A percentile compares a stretch with the other conserved stretches of the same genome.
phyloP scores from a whole-genome alignment of 495 filamentous ascomycete species.

The Penicillium tannophilum region DNA sequence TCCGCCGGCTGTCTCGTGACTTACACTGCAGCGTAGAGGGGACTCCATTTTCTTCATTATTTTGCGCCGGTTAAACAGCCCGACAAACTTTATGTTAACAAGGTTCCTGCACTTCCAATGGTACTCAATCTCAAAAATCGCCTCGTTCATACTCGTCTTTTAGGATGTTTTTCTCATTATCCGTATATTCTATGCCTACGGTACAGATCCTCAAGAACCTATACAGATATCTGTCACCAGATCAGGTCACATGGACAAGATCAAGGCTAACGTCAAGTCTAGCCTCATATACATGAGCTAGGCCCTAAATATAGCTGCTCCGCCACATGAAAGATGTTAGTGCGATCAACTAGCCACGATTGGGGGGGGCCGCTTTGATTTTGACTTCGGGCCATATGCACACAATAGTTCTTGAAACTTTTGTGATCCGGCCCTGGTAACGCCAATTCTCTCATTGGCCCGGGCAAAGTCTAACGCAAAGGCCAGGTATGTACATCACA shows the following conservation, averaged over 20 bases:
- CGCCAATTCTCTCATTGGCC: conserved; percentile 5
- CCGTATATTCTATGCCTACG: background rate
- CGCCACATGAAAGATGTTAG: background rate
- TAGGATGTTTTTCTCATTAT: background rate
- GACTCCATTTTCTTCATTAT: background rate
- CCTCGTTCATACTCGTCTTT: background rate
- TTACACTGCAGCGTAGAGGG: background rate
- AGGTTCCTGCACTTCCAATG: background rate
- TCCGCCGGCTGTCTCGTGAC: conserved; percentile 16
- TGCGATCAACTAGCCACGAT: background rate
- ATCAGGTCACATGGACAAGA: background rate
- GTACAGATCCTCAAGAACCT: background rate
- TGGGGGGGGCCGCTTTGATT: background rate
- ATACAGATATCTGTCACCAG: background rate
- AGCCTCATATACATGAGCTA: background rate
- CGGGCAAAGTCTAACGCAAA: background rate
- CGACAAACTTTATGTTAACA: background rate
- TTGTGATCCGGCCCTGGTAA: conserved; percentile 1
- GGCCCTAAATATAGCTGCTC: background rate
- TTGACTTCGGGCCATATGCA: conserved; percentile 2
- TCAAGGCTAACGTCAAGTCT: background rate
- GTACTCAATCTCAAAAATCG: background rate
- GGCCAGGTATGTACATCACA: background rate
- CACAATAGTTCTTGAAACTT: background rate
- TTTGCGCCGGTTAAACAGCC: background rate